These are phyloP conservation scores for Stephania cephalantha DNA, from an alignment of 164 flowering plant species.

Conservation along the genomic window DNA sequence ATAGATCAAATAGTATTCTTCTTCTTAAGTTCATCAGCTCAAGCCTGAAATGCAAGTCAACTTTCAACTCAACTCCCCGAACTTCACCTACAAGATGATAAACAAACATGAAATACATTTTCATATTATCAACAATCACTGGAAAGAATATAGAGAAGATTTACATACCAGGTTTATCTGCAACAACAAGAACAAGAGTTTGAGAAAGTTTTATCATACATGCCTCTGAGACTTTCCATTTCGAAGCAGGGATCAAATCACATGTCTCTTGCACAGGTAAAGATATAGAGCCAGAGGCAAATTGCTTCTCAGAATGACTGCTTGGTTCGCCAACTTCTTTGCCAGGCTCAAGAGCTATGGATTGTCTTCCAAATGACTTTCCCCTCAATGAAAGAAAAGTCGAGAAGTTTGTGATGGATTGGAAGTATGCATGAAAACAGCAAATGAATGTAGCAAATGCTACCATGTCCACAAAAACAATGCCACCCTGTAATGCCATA, in stretches of 20 bases:
- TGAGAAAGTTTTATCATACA: conserved; percentile 37
- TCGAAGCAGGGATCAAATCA: conserved; percentile 13
- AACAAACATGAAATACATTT: neutral
- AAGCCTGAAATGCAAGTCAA: conserved; percentile 36
- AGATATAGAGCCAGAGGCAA: conserved; percentile 12
- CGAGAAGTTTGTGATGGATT: conserved; percentile 20
- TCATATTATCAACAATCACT: neutral
- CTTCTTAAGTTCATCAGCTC: conserved; percentile 31
- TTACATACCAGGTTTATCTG: conserved; percentile 51
- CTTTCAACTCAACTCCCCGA: conserved; percentile 49
- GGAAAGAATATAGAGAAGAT: conserved; percentile 8
- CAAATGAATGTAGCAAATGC: conserved; percentile 39
- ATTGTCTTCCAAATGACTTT: conserved; percentile 15
- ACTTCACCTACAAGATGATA: conserved; percentile 43
- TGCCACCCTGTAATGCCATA: conserved; percentile 67
- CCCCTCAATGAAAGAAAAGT: conserved; percentile 12
- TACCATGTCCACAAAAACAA: conserved; percentile 46
- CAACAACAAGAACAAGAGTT: conserved; percentile 41
- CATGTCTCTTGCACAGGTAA: conserved; percentile 8
- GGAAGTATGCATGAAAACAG: conserved; percentile 35
- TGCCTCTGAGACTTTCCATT: conserved; percentile 29
- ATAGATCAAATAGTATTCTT: conserved; percentile 35
- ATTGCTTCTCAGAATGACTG: conserved; percentile 13
- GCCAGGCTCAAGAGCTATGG: conserved; percentile 22
- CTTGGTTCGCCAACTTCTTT: conserved; percentile 11